phyloP scores from a whole-genome alignment of 345 rosid genomes.

The Sonneratia caseolaris region DNA sequence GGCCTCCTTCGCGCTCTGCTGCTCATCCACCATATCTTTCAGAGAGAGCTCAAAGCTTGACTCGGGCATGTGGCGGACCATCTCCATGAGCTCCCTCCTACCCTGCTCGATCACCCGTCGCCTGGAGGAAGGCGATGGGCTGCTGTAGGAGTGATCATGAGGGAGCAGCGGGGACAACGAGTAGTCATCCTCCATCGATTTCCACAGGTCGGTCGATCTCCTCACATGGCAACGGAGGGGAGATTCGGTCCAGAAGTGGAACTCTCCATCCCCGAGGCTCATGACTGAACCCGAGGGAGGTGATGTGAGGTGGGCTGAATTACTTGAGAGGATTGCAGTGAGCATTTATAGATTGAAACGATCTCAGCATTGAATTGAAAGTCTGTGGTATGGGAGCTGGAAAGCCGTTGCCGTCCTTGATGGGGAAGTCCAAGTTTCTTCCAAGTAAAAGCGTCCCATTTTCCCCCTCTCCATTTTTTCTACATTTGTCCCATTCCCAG shows the following conservation, averaged over 20 bases:
- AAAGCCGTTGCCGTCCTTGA: slow-evolving; percentile 33
- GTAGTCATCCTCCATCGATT: neutral
- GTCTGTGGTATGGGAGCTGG: no score
- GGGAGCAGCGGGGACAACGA: slow-evolving; percentile 28
- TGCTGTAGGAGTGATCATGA: slow-evolving; percentile 13
- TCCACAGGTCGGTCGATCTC: neutral
- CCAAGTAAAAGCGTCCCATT: neutral
- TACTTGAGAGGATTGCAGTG: no score
- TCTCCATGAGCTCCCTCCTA: slow-evolving; percentile 49
- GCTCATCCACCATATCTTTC: slow-evolving; percentile 41
- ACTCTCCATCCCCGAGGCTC: neutral
- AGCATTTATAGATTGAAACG: neutral
- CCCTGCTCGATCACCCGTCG: slow-evolving; percentile 28
- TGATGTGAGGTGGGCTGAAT: neutral
- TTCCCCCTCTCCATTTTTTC: neutral
- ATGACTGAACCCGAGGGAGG: neutral
- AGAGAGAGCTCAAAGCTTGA: slow-evolving; percentile 43
- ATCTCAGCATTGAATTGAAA: no score
- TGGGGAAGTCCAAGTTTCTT: slow-evolving; percentile 7
- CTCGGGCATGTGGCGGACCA: slow-evolving; percentile 36
- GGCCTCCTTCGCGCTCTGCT: slow-evolving; percentile 2
- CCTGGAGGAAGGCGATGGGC: slow-evolving; percentile 14
- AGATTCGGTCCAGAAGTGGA: slow-evolving; percentile 3
- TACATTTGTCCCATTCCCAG: neutral
- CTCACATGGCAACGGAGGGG: slow-evolving; percentile 1